Evolutionary conservation across 2,329 filamentous ascomycete genomes (phyloP), one percentile per base, ranked within the genome.

Genomic region (Pyricularia sp.): DNA sequence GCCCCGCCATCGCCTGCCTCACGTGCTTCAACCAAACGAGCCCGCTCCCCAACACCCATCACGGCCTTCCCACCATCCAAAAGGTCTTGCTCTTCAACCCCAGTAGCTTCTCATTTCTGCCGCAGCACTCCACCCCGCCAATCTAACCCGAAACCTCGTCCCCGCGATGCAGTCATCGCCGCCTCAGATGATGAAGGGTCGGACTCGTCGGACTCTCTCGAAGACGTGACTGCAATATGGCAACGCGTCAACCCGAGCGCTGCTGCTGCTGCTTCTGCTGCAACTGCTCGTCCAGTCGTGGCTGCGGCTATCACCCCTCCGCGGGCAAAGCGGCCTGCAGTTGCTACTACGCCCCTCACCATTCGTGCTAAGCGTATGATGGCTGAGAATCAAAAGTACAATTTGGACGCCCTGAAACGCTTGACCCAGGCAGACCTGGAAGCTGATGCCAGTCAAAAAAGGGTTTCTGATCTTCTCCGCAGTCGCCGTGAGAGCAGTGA

Each of bases 121-220:
- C 20, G 42, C 42, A 73, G 63, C 71, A 71, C 70, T 26, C 71
- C 72, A 66, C 71, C 72, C 58, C 71, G 75, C 4, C 68, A 72
- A 36, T 75, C 67, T 65, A 72, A 63, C 74, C 74, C 67, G 58
- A 72, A 70, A 71, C 66, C 69, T 10, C 72, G 79, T 66, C 79
- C 82, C 70, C 81, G 86, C 76, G 81, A 87, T 73, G 78, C 86
- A 14, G 80, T 90, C 69, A 90, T 94, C 59, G 84, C 83, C 64
- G 89, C 86, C 68, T 93, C 92, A 0, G 92, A 94, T n/a, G 85
- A 85, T 23, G 84, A 84, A 23, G 85, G 87, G 30, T 84, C 84
- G 12, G 42, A 30, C 64, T 25, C 36, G 30, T 4, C 31, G 20
- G 26, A 55, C 61, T 59, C 42, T 20, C 55, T 61, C 63, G 28